These are phyloP conservation scores for Cyberlindnera amylophila DNA, from an alignment of 805 yeast genomes.

Conservation along the genomic window DNA sequence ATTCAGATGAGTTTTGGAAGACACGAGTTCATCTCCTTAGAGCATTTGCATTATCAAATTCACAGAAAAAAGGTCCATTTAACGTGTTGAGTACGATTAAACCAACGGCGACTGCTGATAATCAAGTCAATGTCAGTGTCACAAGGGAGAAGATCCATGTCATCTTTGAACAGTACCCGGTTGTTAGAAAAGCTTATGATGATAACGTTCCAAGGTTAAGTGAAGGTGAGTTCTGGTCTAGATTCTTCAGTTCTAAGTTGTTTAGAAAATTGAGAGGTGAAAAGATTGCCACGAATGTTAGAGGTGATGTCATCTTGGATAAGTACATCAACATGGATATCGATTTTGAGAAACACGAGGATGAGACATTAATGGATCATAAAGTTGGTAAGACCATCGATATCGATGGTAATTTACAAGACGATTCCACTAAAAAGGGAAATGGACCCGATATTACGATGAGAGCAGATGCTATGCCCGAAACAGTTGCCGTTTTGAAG, in stretches of 20 bases:
- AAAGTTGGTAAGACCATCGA: constrained; percentile 71
- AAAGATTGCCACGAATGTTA: constrained; percentile 63
- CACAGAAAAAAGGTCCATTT: constrained; percentile 89
- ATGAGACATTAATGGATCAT: constrained; percentile 37
- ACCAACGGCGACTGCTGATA: constrained; percentile 90
- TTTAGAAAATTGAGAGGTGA: constrained; percentile 90
- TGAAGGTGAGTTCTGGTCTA: constrained; percentile 94
- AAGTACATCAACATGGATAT: constrained; percentile 72
- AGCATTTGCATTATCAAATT: constrained; percentile 77
- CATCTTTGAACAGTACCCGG: constrained; percentile 89
- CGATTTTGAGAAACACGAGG: constrained; percentile 46
- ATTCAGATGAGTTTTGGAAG: constrained; percentile 84
- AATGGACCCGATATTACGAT: constrained; percentile 87
- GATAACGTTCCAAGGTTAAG: constrained; percentile 86
- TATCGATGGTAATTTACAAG: constrained; percentile 74
- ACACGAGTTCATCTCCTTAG: constrained; percentile 75
- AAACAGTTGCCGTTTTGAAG: constrained; percentile 69
- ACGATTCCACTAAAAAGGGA: constrained; percentile 65
- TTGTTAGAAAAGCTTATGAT: constrained; percentile 81
- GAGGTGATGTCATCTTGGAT: constrained; percentile 84
- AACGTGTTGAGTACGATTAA: constrained; percentile 90
- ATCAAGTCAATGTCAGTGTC: constrained; percentile 87
- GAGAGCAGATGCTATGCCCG: constrained; percentile 58
- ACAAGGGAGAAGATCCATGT: constrained; percentile 87
- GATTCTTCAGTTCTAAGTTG: constrained; percentile 87